Evolutionary conservation across 140 eudicot genomes (phyloP).

Genomic region (Cichorium intybus): DNA sequence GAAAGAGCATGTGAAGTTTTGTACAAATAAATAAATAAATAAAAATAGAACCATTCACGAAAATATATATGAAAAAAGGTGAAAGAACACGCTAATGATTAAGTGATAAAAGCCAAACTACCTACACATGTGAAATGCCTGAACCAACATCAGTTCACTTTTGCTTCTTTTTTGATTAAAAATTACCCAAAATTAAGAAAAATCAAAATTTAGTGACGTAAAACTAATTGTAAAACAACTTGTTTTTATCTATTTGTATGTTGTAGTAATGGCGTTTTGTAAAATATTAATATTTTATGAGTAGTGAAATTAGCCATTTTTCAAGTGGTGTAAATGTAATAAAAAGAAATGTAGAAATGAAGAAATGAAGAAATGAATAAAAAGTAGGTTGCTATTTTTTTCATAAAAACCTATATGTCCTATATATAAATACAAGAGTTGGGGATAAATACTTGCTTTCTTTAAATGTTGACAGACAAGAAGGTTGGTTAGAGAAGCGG

Average conservation of each 20-base stretch:
- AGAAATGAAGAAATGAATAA: no score
- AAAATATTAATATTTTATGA: no score
- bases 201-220: no score
- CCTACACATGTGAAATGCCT: neutral
- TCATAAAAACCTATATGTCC: no score
- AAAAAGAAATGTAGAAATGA: no score
- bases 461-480: slow-evolving; percentile 33
- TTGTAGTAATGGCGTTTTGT: no score
- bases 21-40: neutral
- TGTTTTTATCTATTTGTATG: no score
- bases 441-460: slow-evolving; percentile 3
- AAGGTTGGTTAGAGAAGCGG: slow-evolving; percentile 28
- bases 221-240: no score
- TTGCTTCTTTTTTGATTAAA: neutral
- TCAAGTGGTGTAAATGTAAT: no score
- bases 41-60: slow-evolving; percentile 5
- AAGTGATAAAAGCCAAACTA: slow-evolving; percentile 16
- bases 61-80: slow-evolving; percentile 9
- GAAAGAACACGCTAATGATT: slow-evolving; percentile 11
- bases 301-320: no score
- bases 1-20: slow-evolving; percentile 25
- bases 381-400: no score
- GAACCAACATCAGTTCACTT: neutral
- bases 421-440: slow-evolving; percentile 1
- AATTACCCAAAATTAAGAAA: neutral